Percentiles rank a stretch among this genome's conserved stretches.
Conservation (phyloP, 352 stramenopile species). For the Globisporangium parvum region DNA sequence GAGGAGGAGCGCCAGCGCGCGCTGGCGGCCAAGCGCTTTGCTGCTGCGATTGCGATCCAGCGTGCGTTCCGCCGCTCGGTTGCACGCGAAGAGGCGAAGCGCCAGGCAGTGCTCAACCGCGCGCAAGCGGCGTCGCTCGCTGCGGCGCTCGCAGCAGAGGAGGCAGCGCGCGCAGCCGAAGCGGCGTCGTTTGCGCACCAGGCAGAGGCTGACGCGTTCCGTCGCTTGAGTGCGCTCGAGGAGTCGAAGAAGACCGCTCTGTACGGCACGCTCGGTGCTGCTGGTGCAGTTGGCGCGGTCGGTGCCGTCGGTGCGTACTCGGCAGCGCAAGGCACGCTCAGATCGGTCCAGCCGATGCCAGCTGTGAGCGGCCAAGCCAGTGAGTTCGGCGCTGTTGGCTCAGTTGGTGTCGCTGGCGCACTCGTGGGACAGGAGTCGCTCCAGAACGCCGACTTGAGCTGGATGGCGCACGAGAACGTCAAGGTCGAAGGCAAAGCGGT, state of each 20-base stretch:
- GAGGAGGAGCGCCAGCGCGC: conserved; percentile 59
- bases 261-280: conserved; percentile 42
- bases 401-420: conserved; percentile 61
- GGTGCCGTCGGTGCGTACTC: conserved; percentile 47
- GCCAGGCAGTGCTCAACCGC: conserved; percentile 53
- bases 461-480: conserved; percentile 74
- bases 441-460: conserved; percentile 81
- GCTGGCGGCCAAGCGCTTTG: conserved; percentile 44
- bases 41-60: conserved; percentile 63
- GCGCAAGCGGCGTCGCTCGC: conserved; percentile 69
- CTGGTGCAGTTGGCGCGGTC: conserved; percentile 46
- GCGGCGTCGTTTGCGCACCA: conserved; percentile 63
- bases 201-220: conserved; percentile 70
- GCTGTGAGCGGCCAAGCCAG: conserved; percentile 62
- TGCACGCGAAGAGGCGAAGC: conserved; percentile 64
- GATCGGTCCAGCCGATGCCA: conserved; percentile 61
- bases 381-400: conserved; percentile 72
- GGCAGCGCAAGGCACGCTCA: conserved; percentile 48
- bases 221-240: conserved; percentile 57
- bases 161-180: conserved; percentile 68
- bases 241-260: conserved; percentile 43
- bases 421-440: conserved; percentile 77
- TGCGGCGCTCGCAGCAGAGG: conserved; percentile 65
- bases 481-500: conserved; percentile 76
- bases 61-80: conserved; percentile 58